Base-by-base conservation (phyloP, 345 rosid species). In the Ailanthus altissimus region DNA sequence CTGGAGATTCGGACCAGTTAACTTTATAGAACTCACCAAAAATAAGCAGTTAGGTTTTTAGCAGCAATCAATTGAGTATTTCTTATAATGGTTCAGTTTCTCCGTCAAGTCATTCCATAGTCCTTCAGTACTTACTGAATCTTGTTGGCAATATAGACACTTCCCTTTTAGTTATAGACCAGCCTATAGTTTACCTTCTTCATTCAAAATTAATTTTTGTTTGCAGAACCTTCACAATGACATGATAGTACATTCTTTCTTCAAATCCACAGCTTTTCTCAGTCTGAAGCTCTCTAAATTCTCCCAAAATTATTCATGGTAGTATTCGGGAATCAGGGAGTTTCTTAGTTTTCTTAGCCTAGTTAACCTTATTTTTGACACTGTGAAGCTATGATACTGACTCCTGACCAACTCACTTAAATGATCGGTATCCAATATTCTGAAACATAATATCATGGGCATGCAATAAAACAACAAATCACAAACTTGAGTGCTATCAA, bases 341-440 rank as follows among this genome's bases (percentile, higher is more conserved):
- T 50, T 20, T 28, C 58, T 4, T 65, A 8, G 32, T 28, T 60
- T 40, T 23, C 42, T 43, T 0, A 23, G 12, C 75, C 42, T 73
- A 59, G 59, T 8, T 6, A 32, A 68, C 73, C 43, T 28, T 3
- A 15, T 26, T 69, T 68, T 68, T n/a, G 16, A 58, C 54, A 42
- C 12, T 57, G 38, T 70, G 73, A 51, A 32, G 1, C 38, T 70
- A 23, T 43, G 75, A 72, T 58, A 15, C 42, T 58, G 40, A 43
- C 32, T 58, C 21, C 75, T 43, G 54, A 43, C 65, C 67, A 53
- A 70, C 61, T 54, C 16, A 71, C 50, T 71, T 20, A 50, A 71
- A 71, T 16, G 56, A 47, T 40, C 47, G 20, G 28, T 21, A 21
- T 54, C 51, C 21, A 15, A 12, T 72, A 56, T 42, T 23, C 75